Base-by-base conservation (phyloP, 257 asterid species). In the Solanum sejunctum region DNA sequence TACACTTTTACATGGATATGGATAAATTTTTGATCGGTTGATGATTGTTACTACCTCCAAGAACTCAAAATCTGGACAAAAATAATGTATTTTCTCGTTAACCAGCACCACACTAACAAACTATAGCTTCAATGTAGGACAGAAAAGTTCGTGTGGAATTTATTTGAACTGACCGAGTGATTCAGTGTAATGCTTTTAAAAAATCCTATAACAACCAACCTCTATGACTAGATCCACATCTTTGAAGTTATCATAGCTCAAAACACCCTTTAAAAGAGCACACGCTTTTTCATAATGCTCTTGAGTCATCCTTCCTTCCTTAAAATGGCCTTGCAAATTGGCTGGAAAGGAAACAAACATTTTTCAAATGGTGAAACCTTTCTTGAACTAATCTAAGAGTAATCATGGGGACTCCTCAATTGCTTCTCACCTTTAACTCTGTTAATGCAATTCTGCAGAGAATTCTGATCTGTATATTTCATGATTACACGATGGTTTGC, bases 181-280 rank as follows among this genome's bases (percentile, higher is more conserved):
- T 41, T 6, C 80, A 71, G 80, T 71, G 80, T 71, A 43, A 41
- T 20, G 28, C 80, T 20, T 71, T 43, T 20, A 17, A 41, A 71
- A 18, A 58, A 28, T 73, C 28, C 49, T 21, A 67, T 58, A 54
- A 55, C 45, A 10, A 26, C n/a, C 55, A 90, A 96, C 99, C 99
- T 97, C 99, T 88, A 97, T 95, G 89, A 95, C 99, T 97, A 97
- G 87, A 91, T 97, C 98, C 56, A 97, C 97, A 77, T 97, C 98
- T 87, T 92, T 89, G 88, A 97, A 97, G 94, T 94, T 89, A 80
- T 93, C 98, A 78, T 95, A 97, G 88, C 93, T 98, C 21, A 97
- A 94, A 21, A 70, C 85, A 52, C 99, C 99, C 86, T 91, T 95
- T 86, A 95, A 97, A 84, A 95, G 84, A 56, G 94, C 86, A 58